Percentiles rank a stretch among this genome's conserved stretches.
These are phyloP conservation scores for Quercus lobata DNA, from an alignment of 331 rosid genomes.

Conservation along the genomic window DNA sequence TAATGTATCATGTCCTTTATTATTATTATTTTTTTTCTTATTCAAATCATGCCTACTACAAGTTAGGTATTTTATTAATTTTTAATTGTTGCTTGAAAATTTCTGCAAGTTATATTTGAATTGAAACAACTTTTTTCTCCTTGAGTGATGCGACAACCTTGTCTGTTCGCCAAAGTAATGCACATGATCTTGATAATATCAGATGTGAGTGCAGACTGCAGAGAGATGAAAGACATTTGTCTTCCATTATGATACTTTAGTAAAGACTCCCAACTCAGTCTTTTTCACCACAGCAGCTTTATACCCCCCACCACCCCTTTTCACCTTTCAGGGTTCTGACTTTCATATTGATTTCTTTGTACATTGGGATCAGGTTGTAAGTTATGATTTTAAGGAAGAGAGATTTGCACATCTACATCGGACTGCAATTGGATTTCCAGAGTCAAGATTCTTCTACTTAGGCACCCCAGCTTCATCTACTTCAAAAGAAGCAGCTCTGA, in stretches of 20 bases:
- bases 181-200: neutral
- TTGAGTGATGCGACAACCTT: neutral
- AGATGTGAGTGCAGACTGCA: neutral
- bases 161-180: neutral
- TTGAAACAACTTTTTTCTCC: neutral
- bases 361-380: slow-evolving; percentile 58
- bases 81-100: neutral
- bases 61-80: neutral
- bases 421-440: slow-evolving; percentile 83
- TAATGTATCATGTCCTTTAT: neutral
- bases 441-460: slow-evolving; percentile 66
- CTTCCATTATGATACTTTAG: neutral
- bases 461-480: slow-evolving; percentile 74
- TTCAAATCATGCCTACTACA: neutral
- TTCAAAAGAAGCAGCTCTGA: slow-evolving; percentile 62
- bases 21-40: neutral
- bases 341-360: slow-evolving; percentile 14
- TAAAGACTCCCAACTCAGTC: neutral
- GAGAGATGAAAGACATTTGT: neutral
- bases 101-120: neutral
- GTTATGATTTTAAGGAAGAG: slow-evolving; percentile 81
- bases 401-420: slow-evolving; percentile 78
- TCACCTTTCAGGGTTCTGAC: slow-evolving; percentile 3
- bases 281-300: neutral
- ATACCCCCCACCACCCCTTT: neutral